phyloP scores from a whole-genome alignment of 768 basidiomycete species.

The Austroboletus eburneus region DNA sequence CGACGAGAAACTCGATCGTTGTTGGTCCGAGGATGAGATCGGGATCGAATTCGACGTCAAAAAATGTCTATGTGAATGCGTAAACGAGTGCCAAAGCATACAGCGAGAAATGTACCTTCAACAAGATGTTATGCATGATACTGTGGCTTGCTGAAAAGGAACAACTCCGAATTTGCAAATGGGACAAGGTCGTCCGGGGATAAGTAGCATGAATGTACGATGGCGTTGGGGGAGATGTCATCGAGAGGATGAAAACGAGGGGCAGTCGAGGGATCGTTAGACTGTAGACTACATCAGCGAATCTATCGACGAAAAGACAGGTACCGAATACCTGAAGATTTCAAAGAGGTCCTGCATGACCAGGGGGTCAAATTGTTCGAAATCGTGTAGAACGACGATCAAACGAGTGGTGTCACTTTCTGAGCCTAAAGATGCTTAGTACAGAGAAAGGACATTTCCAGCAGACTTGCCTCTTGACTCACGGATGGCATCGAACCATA shows the following conservation, averaged over 20 bases:
- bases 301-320: neutral
- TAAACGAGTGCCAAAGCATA: neutral
- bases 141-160: constrained; percentile 44
- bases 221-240: constrained; percentile 52
- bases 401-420: constrained; percentile 35
- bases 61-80: constrained; percentile 49
- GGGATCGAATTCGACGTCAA: constrained; percentile 57
- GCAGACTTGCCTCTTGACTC: constrained; percentile 35
- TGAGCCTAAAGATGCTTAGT: constrained; percentile 7
- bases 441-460: neutral
- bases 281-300: constrained; percentile 32
- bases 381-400: constrained; percentile 64
- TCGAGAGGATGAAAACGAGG: constrained; percentile 58
- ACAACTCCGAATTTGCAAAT: constrained; percentile 52
- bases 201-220: constrained; percentile 60
- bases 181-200: constrained; percentile 53
- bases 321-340: constrained; percentile 55
- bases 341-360: constrained; percentile 68
- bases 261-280: constrained; percentile 51
- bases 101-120: constrained; percentile 42
- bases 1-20: constrained; percentile 49
- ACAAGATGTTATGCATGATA: constrained; percentile 51
- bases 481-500: constrained; percentile 52
- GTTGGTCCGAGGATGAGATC: constrained; percentile 58
- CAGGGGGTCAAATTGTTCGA: constrained; percentile 62